Conservation (phyloP, 1,284 basidiomycete species). For the Malassezia yamatoensis region DNA sequence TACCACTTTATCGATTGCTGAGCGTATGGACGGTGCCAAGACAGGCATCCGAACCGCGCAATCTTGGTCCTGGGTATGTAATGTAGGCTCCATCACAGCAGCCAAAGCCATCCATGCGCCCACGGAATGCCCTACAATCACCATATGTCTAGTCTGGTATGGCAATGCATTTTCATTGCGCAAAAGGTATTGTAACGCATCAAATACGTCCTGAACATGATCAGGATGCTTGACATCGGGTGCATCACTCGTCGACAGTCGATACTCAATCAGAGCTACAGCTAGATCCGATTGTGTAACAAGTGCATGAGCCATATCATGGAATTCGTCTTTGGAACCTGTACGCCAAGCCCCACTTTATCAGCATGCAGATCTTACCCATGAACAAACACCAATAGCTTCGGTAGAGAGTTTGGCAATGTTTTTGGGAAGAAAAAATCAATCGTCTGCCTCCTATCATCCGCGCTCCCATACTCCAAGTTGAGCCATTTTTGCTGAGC, state of each 20-base stretch:
- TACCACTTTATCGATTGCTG: neutral
- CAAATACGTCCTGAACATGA: slow-evolving; percentile 1
- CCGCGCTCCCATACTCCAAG: neutral
- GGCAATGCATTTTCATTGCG: neutral
- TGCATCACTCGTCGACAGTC: neutral
- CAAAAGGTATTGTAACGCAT: neutral
- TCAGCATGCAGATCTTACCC: neutral
- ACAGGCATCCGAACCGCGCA: neutral
- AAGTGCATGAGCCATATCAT: neutral
- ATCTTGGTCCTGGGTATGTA: neutral
- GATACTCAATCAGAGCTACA: neutral
- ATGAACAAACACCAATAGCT: slow-evolving; percentile 6
- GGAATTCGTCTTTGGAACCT: neutral
- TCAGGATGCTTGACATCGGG: neutral
- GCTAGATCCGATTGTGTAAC: neutral
- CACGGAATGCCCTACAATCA: slow-evolving; percentile 1
- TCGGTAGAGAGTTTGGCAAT: neutral
- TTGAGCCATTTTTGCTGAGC: neutral
- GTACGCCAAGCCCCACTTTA: neutral
- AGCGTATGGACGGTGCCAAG: neutral
- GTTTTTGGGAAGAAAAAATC: slow-evolving; percentile 1
- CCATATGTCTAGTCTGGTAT: neutral
- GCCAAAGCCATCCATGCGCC: slow-evolving; percentile 7
- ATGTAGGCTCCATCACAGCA: neutral
- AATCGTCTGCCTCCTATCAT: neutral